Base-by-base conservation (phyloP, 1,284 basidiomycete genomes). In the Schizophyllum commune region DNA sequence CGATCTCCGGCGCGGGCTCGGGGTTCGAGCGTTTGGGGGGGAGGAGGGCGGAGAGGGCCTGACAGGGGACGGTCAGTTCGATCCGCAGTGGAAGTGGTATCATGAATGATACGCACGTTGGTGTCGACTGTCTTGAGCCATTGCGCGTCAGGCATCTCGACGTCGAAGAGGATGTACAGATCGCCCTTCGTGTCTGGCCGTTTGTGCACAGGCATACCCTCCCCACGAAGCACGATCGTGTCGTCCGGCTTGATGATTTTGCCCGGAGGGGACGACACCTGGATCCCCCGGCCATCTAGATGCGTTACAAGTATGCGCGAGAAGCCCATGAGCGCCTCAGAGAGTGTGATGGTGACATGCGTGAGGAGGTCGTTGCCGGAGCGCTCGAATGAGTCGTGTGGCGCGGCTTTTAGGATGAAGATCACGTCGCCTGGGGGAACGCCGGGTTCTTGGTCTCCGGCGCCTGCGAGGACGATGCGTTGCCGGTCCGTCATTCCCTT, bases 321-420 rank as follows among this genome's bases (percentile, higher is more conserved):
- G 74, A 98, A 94, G 17, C 94, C 94, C 56, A 96, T 82, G 9
- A 98, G 80, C 2, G 94, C 91, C 74, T 98, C 95, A 5, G 94
- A 95, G n/a, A 97, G 79, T 1, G 91, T 93, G 63, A 98, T 88
- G 52, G 83, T 84, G 59, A 92, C 85, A 34, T 82, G 86, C 1
- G 90, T 85, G 47, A 92, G 77, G 27, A 95, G 78, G 69, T 94
- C 89, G 64, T 86, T 85, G 34, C 88, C 89, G 17, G 86, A 85
- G 34, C 93, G 86, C 68, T 91, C 86, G 71, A 98, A 96, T 0
- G 88, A 85, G 1, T 85, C 77, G 66, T 98, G 93, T 1, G 80
- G 79, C 52, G 76, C 73, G 27, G 84, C 78, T 69, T 87, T 83
- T 58, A 98, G 80, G 21, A 89, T 81, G 72, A 99, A 96, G 62